A percentile compares a stretch with the other conserved stretches of the same genome.
phyloP scores from a whole-genome alignment of 2,329 filamentous ascomycete species.

The Penicillium sp. region DNA sequence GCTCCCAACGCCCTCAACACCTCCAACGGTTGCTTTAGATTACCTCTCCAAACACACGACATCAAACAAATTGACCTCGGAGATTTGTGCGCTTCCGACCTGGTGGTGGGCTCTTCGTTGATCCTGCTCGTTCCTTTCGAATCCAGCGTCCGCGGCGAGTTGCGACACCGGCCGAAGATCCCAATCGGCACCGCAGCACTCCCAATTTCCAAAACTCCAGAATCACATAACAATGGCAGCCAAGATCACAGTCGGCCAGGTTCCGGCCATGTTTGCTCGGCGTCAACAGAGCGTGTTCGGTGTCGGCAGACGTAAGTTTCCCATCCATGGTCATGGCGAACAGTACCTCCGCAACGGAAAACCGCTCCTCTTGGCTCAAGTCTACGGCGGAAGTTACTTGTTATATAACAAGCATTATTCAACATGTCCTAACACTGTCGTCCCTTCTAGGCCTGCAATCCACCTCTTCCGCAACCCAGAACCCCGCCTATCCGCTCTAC shows the following conservation, averaged over 20 bases:
- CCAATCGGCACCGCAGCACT: slow-evolving; percentile 14
- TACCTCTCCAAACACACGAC: slow-evolving; percentile 10
- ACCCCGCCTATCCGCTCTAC: slow-evolving; percentile 50
- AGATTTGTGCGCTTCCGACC: slow-evolving; percentile 18
- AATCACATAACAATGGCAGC: slow-evolving; percentile 31
- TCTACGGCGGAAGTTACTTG: background rate
- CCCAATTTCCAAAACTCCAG: slow-evolving; percentile 3
- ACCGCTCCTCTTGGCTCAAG: background rate
- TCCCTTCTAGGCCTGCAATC: slow-evolving; percentile 33
- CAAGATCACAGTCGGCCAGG: slow-evolving; percentile 31
- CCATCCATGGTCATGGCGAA: slow-evolving; percentile 4
- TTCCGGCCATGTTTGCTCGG: slow-evolving; percentile 35
- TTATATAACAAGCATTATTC: background rate
- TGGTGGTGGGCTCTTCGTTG: slow-evolving; percentile 29
- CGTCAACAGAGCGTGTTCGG: slow-evolving; percentile 32
- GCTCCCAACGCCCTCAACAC: slow-evolving; percentile 40
- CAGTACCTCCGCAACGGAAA: background rate
- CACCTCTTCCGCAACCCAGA: slow-evolving; percentile 36
- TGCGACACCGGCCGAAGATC: slow-evolving; percentile 18
- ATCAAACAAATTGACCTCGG: slow-evolving; percentile 9
- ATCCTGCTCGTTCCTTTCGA: slow-evolving; percentile 22
- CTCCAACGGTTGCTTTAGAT: slow-evolving; percentile 13
- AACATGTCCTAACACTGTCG: slow-evolving; percentile 4
- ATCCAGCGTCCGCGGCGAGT: slow-evolving; percentile 19
- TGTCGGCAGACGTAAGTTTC: slow-evolving; percentile 36